A percentile compares a stretch with the other conserved stretches of the same genome.
Evolutionary conservation across 108 stramenopile species (phyloP).

Genomic region (Conticribra weissflogii): DNA sequence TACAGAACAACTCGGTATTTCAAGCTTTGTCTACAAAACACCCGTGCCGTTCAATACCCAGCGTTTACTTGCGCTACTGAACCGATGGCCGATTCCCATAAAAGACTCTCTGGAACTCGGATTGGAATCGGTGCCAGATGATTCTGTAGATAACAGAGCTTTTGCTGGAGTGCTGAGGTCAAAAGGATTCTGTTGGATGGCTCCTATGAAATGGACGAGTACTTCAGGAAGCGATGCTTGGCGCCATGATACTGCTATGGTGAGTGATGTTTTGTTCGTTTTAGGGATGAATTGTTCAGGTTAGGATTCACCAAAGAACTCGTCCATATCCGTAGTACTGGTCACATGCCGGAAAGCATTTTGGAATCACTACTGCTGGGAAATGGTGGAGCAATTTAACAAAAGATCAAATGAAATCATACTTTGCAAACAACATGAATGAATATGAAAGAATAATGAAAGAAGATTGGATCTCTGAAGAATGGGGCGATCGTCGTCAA

Average conservation of each 20-base stretch:
- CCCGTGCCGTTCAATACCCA: slow-evolving; percentile 84
- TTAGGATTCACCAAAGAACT: no score
- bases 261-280: background rate
- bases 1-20: slow-evolving; percentile 77
- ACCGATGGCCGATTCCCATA: slow-evolving; percentile 87
- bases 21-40: slow-evolving; percentile 91
- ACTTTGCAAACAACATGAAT: slow-evolving; percentile 57
- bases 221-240: slow-evolving; percentile 64
- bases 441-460: slow-evolving; percentile 80
- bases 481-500: slow-evolving; percentile 92
- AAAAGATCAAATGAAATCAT: slow-evolving; percentile 70
- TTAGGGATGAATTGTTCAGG: background rate
- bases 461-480: slow-evolving; percentile 87
- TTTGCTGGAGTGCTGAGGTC: slow-evolving; percentile 85
- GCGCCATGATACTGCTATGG: slow-evolving; percentile 92
- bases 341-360: slow-evolving; percentile 93
- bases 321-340: slow-evolving; percentile 82
- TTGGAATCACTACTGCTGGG: slow-evolving; percentile 85
- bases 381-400: slow-evolving; percentile 92
- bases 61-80: slow-evolving; percentile 65
- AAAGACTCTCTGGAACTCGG: slow-evolving; percentile 77
- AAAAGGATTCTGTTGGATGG: slow-evolving; percentile 98
- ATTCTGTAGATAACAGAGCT: slow-evolving; percentile 46
- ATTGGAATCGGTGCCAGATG: slow-evolving; percentile 28
- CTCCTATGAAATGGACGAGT: slow-evolving; percentile 77